A percentile compares a stretch with the other conserved stretches of the same genome.
Evolutionary conservation across 805 yeast species (phyloP).

Genomic region (Zygosaccharomyces lentus): DNA sequence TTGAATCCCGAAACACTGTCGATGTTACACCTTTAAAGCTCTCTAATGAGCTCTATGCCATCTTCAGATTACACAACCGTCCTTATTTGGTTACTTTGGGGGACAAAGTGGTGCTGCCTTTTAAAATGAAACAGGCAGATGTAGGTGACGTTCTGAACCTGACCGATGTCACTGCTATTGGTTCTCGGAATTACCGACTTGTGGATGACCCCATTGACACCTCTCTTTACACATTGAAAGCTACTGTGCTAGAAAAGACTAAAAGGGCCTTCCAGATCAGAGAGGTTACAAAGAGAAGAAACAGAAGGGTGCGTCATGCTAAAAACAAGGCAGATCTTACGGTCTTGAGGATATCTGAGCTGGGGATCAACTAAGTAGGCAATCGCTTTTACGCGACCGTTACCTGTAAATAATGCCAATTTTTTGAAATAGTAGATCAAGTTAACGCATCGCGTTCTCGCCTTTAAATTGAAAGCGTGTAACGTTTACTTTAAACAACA

Average conservation of each 20-base stretch:
- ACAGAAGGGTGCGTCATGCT: constrained; percentile 67
- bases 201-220: constrained; percentile 53
- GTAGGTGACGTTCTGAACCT: constrained; percentile 80
- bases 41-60: constrained; percentile 71
- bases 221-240: constrained; percentile 56
- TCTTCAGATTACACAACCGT: constrained; percentile 73
- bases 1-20: not conserved
- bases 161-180: constrained; percentile 73
- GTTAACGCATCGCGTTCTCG: not conserved
- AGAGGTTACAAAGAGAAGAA: constrained; percentile 74
- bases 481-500: not conserved
- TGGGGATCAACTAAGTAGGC: constrained; percentile 44
- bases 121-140: constrained; percentile 64
- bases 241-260: constrained; percentile 81
- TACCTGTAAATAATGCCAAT: constrained; percentile 7
- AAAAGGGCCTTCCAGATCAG: constrained; percentile 69
- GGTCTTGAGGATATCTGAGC: constrained; percentile 68
- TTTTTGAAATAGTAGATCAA: not conserved
- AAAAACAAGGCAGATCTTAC: constrained; percentile 70
- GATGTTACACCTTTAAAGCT: constrained; percentile 62
- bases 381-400: not conserved
- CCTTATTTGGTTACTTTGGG: constrained; percentile 90
- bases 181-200: constrained; percentile 76
- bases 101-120: constrained; percentile 77
- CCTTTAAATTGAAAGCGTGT: not conserved